Evolutionary conservation across 306 rosid genomes (phyloP).

Genomic region (Cucurbita moschata): DNA sequence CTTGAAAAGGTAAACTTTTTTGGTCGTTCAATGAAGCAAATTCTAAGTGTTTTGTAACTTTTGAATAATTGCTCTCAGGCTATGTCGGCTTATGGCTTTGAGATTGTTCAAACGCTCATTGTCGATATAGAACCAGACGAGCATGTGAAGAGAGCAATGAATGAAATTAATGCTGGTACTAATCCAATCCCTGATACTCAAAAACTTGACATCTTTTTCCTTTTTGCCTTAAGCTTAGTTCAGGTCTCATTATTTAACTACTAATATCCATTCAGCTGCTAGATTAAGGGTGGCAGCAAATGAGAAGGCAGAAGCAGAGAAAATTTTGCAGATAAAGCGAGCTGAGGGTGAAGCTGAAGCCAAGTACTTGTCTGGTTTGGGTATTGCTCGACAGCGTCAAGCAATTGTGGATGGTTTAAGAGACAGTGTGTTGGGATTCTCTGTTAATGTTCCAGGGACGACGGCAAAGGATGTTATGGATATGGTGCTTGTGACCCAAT

Average conservation of each 20-base stretch:
- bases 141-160: slow-evolving; percentile 92
- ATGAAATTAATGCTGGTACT: slow-evolving; percentile 89
- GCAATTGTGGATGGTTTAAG: slow-evolving; percentile 90
- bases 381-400: slow-evolving; percentile 92
- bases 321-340: slow-evolving; percentile 71
- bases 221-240: neutral
- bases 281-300: slow-evolving; percentile 79
- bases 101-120: slow-evolving; percentile 87
- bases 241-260: neutral
- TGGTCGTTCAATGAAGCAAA: neutral
- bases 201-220: neutral
- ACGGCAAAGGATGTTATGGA: slow-evolving; percentile 90
- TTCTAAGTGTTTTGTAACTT: neutral
- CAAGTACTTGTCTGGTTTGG: slow-evolving; percentile 74
- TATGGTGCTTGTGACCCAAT: slow-evolving; percentile 94
- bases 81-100: slow-evolving; percentile 88
- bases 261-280: slow-evolving; percentile 40
- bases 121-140: slow-evolving; percentile 82
- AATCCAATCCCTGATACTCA: neutral
- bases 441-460: slow-evolving; percentile 84
- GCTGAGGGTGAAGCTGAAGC: slow-evolving; percentile 96
- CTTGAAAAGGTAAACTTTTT: slow-evolving; percentile 54
- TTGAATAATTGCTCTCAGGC: slow-evolving; percentile 34
- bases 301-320: slow-evolving; percentile 96
- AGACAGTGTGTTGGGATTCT: slow-evolving; percentile 83